Base-by-base conservation (phyloP, 2,329 filamentous ascomycete species). In the Cytospora piceicola region DNA sequence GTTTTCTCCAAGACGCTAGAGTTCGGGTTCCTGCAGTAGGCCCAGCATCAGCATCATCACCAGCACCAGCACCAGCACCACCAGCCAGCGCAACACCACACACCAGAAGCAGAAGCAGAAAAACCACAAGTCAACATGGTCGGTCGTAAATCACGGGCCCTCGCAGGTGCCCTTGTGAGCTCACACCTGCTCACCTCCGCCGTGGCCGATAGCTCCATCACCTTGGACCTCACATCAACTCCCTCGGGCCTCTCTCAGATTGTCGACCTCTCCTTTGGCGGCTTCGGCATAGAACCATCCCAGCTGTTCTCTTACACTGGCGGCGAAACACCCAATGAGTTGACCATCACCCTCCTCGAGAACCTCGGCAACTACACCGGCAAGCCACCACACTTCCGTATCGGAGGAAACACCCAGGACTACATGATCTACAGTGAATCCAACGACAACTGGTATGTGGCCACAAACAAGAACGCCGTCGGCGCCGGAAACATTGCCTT, bases 301-400 rank as follows among this genome's bases (percentile, higher is more conserved):
- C 83, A 83, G 67, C 75, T 84, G 9, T 83, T 81, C 73, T 81
- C 81, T 59, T 84, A 82, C 71, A 82, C 80, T 15, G 82, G 82
- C 63, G 72, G 71, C 39, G 75, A 74, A 24, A 65, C 73, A 7
- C 69, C 79, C 22, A 84, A 84, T 70, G 54, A 72, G 12, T 71
- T 84, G 34, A 79, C 80, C 20, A 70, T 81, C n/a, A 81, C 82
- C 68, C 74, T 84, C 32, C 72, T 84, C 17, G 74, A 79, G 67
- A 83, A 83, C 71, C 76, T 84, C 51, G 78, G 78, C 58, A 78
- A 78, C 69, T 83, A 82, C 69, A 76, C 81, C 1, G 82, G 82
- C 58, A 77, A 77, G 39, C 81, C 81, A 11, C 77, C 81, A 2
- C 79, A 82, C 71, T 77, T 84, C 39, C 78, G 82, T 6, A 70